Percentiles rank a stretch among this genome's conserved stretches.
Conservation (phyloP, 768 basidiomycete genomes). For the Kwoniella newhampshirensis region DNA sequence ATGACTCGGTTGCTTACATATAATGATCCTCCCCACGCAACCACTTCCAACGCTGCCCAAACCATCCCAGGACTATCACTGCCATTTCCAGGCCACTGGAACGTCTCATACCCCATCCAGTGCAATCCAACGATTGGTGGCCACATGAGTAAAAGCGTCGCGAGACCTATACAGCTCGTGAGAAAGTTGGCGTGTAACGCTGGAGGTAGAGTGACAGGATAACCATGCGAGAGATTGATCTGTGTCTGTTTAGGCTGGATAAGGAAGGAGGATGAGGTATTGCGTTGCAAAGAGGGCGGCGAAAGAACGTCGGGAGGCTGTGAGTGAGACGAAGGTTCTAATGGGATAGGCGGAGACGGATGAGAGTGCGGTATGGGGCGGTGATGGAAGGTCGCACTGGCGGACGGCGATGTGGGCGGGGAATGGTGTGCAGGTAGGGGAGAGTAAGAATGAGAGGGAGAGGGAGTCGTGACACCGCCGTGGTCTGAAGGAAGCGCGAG, state of each 20-base stretch:
- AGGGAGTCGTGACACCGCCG: conserved; percentile 24
- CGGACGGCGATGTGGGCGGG: background rate
- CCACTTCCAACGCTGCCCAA: conserved; percentile 63
- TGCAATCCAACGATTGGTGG: conserved; percentile 75
- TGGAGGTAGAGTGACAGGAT: conserved; percentile 66
- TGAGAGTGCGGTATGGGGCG: conserved; percentile 1
- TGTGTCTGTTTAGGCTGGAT: background rate
- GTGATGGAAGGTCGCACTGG: background rate
- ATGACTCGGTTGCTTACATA: conserved; percentile 53
- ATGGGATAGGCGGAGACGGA: conserved; percentile 3
- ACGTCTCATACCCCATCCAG: conserved; percentile 64
- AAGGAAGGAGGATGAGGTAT: conserved; percentile 3
- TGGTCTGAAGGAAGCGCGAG: conserved; percentile 48
- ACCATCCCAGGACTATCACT: conserved; percentile 53
- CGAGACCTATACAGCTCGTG: conserved; percentile 74
- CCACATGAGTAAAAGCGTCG: conserved; percentile 74
- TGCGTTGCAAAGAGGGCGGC: conserved; percentile 2
- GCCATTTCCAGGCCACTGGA: conserved; percentile 61
- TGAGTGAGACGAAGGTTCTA: background rate
- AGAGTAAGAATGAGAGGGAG: conserved; percentile 10
- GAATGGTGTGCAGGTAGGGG: conserved; percentile 18
- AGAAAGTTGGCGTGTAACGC: conserved; percentile 81
- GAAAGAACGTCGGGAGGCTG: background rate
- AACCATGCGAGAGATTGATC: background rate
- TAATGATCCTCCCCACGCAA: conserved; percentile 68